phyloP scores from a whole-genome alignment of 371 early-diverging fungal genomes.

The Catenaria anguillulae region DNA sequence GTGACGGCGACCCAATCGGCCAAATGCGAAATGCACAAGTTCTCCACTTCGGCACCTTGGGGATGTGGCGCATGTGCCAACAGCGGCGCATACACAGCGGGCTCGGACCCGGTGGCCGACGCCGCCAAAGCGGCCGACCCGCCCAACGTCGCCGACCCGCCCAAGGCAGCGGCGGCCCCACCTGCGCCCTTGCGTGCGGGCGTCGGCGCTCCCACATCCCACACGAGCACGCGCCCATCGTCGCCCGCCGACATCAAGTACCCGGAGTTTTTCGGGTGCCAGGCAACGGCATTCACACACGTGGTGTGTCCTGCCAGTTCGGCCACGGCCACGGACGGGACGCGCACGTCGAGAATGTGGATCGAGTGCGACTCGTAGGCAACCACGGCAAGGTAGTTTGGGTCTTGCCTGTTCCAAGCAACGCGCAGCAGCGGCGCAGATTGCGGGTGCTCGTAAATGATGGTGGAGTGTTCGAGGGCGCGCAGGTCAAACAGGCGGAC shows the following conservation, averaged over 20 bases:
- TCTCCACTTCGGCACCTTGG: conserved; percentile 51
- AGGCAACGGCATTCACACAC: conserved; percentile 55
- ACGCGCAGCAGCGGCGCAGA: conserved; percentile 62
- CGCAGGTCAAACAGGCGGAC: conserved; percentile 93
- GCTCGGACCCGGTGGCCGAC: conserved; percentile 43
- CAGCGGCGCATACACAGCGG: conserved; percentile 3
- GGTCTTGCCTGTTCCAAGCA: conserved; percentile 71
- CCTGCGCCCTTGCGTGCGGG: conserved; percentile 15
- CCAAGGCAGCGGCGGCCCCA: conserved; percentile 19
- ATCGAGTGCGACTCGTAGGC: conserved; percentile 63
- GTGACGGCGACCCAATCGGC: conserved; percentile 63
- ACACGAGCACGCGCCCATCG: conserved; percentile 59
- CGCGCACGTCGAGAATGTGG: conserved; percentile 75
- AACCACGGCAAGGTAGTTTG: conserved; percentile 80
- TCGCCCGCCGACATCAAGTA: conserved; percentile 45
- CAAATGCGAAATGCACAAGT: conserved; percentile 51
- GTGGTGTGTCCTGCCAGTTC: conserved; percentile 66
- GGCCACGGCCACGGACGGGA: conserved; percentile 70
- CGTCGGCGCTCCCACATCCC: conserved; percentile 47
- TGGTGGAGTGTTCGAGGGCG: conserved; percentile 83
- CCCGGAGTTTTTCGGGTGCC: conserved; percentile 58
- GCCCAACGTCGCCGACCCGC: conserved; percentile 12
- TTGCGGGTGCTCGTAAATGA: conserved; percentile 78
- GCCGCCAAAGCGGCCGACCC: conserved; percentile 10
- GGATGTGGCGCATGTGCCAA: conserved; percentile 33